These are phyloP conservation scores for Protomyces macrosporus DNA, from an alignment of 1,139 yeast species.

Conservation along the genomic window DNA sequence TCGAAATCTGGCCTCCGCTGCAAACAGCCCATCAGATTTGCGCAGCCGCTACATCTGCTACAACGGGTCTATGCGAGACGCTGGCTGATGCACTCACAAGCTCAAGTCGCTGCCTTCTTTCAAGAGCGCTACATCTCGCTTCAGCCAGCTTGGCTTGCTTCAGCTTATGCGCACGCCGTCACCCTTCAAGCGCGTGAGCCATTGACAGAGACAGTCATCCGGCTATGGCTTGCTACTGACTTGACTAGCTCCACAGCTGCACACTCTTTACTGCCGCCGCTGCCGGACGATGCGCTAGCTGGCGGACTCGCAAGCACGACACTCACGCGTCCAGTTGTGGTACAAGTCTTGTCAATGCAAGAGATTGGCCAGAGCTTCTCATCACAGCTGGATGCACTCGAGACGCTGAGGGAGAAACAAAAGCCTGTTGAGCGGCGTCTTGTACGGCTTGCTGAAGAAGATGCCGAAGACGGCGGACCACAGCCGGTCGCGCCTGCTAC, in stretches of 20 bases:
- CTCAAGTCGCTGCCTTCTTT: not conserved
- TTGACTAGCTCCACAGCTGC: not conserved
- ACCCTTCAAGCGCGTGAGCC: not conserved
- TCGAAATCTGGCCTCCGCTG: no score
- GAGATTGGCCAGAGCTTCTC: not conserved
- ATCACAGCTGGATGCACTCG: not conserved
- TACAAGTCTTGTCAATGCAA: not conserved
- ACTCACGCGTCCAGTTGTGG: not conserved
- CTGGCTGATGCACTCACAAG: not conserved
- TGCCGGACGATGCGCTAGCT: not conserved
- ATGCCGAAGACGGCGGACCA: not conserved
- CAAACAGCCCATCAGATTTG: no score
- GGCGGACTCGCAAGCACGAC: not conserved
- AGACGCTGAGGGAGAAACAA: not conserved
- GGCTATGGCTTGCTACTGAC: not conserved
- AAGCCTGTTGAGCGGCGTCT: not conserved
- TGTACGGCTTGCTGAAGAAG: not conserved
- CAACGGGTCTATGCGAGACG: not conserved
- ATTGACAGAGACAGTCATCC: not conserved
- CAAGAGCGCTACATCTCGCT: not conserved
- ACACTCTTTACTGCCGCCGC: not conserved
- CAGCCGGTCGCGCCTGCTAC: not conserved
- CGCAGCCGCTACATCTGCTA: no score
- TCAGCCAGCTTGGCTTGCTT: not conserved
- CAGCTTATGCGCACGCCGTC: not conserved